Evolutionary conservation across 805 yeast species (phyloP).

Genomic region (Starmerella sirachaensis): DNA sequence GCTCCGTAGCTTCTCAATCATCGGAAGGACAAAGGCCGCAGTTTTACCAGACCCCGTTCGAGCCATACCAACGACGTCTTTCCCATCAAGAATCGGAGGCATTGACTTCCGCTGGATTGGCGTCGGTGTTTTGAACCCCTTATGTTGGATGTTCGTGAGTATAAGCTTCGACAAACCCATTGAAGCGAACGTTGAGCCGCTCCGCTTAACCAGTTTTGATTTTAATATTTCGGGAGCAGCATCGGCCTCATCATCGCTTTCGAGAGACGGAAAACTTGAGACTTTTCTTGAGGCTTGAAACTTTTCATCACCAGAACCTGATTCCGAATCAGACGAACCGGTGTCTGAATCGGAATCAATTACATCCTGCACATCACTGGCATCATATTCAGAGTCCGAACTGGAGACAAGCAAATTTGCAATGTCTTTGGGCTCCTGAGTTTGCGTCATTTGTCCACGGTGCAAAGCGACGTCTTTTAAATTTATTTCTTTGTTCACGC

Average conservation of each 20-base stretch:
- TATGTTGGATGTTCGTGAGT: conserved; percentile 56
- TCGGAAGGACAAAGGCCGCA: conserved; percentile 87
- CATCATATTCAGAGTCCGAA: conserved; percentile 10
- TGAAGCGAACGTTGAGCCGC: conserved; percentile 68
- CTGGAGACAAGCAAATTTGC: conserved; percentile 9
- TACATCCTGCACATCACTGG: conserved; percentile 3
- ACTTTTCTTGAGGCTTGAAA: background rate
- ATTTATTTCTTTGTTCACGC: no score
- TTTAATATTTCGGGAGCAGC: conserved; percentile 24
- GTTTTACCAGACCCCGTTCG: conserved; percentile 99
- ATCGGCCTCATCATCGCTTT: conserved; percentile 31
- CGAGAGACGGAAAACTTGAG: conserved; percentile 32
- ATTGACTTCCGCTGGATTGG: conserved; percentile 96
- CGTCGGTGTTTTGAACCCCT: conserved; percentile 91
- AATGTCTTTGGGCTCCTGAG: conserved; percentile 8
- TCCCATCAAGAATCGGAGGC: conserved; percentile 71
- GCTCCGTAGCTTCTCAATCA: conserved; percentile 43
- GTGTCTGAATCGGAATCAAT: conserved; percentile 18
- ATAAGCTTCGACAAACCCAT: conserved; percentile 73
- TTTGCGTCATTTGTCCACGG: background rate
- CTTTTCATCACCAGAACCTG: conserved; percentile 6
- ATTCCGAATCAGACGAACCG: conserved; percentile 1
- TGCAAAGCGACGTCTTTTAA: no score
- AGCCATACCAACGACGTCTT: conserved; percentile 99
- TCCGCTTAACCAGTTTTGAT: conserved; percentile 22